phyloP scores from a whole-genome alignment of 208 protist genomes.

The Novymonas esmeraldas region DNA sequence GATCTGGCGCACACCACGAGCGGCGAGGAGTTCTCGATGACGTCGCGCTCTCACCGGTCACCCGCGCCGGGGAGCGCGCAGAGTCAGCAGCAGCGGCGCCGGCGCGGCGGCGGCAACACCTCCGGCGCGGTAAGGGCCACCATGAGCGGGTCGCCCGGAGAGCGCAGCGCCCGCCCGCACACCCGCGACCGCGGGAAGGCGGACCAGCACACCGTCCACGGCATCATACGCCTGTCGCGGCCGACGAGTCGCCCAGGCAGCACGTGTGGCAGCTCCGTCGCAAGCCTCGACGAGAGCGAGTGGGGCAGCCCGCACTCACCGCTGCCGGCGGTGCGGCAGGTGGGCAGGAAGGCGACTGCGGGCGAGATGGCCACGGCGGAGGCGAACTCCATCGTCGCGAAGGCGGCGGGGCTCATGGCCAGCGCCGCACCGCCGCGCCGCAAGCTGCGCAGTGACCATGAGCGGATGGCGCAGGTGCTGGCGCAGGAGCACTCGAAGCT shows the following conservation, averaged over 20 bases:
- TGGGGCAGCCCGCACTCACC: neutral
- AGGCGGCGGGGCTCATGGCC: slow-evolving; percentile 20
- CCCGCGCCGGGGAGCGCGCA: neutral
- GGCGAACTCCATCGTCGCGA: slow-evolving; percentile 7
- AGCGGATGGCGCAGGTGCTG: slow-evolving; percentile 55
- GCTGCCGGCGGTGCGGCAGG: neutral
- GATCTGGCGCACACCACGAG: neutral
- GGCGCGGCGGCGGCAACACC: neutral
- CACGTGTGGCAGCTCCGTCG: slow-evolving; percentile 3
- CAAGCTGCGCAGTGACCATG: slow-evolving; percentile 36
- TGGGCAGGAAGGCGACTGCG: neutral
- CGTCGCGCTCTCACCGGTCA: neutral
- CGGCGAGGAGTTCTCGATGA: neutral
- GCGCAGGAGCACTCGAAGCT: slow-evolving; percentile 70
- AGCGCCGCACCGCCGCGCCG: slow-evolving; percentile 1
- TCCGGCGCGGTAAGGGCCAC: too few relatives aligned
- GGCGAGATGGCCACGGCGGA: neutral
- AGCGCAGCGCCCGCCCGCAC: neutral
- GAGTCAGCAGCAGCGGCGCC: neutral
- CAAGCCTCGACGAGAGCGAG: neutral
- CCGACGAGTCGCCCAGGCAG: neutral
- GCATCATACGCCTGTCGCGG: neutral
- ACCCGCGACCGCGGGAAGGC: neutral
- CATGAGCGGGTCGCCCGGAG: neutral
- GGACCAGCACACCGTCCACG: neutral